Evolutionary conservation across 2,329 filamentous ascomycete genomes (phyloP).

Genomic region (Dactylonectria estremocensis): DNA sequence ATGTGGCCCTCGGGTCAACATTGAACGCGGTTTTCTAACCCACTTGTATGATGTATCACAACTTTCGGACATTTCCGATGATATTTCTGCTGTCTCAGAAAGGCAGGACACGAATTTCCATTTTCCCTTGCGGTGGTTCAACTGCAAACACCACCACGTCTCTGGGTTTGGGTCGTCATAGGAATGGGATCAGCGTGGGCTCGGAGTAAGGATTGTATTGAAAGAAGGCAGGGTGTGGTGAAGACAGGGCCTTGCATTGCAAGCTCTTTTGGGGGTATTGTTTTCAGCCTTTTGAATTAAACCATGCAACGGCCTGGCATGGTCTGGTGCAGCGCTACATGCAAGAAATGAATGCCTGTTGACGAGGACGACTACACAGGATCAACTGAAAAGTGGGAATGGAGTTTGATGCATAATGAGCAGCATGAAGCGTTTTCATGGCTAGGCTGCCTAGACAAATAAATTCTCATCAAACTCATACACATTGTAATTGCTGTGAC

Average conservation of each 20-base stretch:
- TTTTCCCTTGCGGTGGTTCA: conserved; percentile 29
- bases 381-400: conserved; percentile 37
- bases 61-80: conserved; percentile 42
- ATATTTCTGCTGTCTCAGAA: conserved; percentile 39
- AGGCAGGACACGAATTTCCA: conserved; percentile 34
- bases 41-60: conserved; percentile 52
- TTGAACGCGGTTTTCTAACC: conserved; percentile 34
- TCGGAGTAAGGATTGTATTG: conserved; percentile 50
- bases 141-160: conserved; percentile 35
- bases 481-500: neutral
- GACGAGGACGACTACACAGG: conserved; percentile 40
- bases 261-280: conserved; percentile 38
- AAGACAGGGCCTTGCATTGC: conserved; percentile 35
- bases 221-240: conserved; percentile 35
- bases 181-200: conserved; percentile 38
- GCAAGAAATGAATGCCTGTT: conserved; percentile 41
- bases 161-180: conserved; percentile 31
- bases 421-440: conserved; percentile 1
- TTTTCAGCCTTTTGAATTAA: conserved; percentile 47
- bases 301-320: conserved; percentile 42
- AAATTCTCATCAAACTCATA: conserved; percentile 37
- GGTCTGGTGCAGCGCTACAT: conserved; percentile 39
- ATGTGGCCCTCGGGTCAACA: conserved; percentile 6
- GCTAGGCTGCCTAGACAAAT: conserved; percentile 30
- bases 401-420: conserved; percentile 34